Conservation (phyloP, 2,329 filamentous ascomycete genomes). For the Fusarium fracticaudum region DNA sequence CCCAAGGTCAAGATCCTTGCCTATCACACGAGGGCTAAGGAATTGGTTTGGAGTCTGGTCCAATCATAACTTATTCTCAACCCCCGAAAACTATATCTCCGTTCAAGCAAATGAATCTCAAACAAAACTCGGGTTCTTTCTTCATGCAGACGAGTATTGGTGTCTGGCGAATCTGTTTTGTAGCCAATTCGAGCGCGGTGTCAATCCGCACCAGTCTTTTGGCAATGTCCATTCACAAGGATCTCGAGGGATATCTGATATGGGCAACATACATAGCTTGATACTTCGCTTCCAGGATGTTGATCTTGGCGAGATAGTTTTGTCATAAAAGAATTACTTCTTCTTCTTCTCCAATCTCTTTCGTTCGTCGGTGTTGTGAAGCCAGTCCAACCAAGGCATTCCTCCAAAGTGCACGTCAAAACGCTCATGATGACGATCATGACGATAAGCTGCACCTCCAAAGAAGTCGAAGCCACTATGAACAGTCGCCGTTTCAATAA, state of each 20-base stretch:
- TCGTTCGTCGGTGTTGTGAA: slow-evolving; percentile 58
- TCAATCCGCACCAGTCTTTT: background rate
- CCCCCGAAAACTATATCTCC: background rate
- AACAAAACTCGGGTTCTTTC: background rate
- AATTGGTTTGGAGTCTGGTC: slow-evolving; percentile 21
- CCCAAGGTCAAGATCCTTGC: background rate
- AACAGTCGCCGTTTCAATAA: slow-evolving; percentile 63
- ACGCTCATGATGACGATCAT: slow-evolving; percentile 67
- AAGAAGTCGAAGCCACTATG: slow-evolving; percentile 69
- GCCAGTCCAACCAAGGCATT: slow-evolving; percentile 63
- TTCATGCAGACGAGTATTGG: slow-evolving; percentile 7
- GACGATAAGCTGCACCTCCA: slow-evolving; percentile 55
- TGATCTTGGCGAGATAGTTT: background rate
- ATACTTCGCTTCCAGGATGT: background rate
- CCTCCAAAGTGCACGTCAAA: slow-evolving; percentile 65
- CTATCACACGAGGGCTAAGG: background rate
- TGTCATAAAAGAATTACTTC: background rate
- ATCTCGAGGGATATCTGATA: background rate
- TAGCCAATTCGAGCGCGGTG: background rate
- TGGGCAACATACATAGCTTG: background rate
- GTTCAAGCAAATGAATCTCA: rapidly evolving
- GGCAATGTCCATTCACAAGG: background rate
- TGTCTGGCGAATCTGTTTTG: background rate
- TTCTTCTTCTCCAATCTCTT: background rate
- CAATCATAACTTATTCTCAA: background rate